Percentiles rank a stretch among this genome's conserved stretches.
These are phyloP conservation scores for Clathrus columnatus DNA, from an alignment of 768 basidiomycete species.

Conservation along the genomic window DNA sequence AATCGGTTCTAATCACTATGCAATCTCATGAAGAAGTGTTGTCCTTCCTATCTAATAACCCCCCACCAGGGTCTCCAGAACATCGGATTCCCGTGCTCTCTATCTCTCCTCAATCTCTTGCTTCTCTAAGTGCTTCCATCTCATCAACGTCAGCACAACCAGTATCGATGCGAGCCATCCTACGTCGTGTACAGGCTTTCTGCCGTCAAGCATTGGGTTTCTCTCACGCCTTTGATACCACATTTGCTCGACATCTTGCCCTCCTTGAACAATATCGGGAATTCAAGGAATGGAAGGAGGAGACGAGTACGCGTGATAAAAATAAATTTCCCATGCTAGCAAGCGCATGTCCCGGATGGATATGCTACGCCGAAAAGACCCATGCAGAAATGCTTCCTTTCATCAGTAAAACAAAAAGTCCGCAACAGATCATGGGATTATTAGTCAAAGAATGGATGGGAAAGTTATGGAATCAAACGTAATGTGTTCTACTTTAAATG, in stretches of 20 bases:
- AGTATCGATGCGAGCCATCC: constrained; percentile 47
- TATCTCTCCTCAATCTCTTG: constrained; percentile 83
- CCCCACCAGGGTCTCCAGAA: constrained; percentile 26
- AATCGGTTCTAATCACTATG: constrained; percentile 91
- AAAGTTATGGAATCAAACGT: constrained; percentile 57
- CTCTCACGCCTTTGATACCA: constrained; percentile 85
- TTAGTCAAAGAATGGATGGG: constrained; percentile 88
- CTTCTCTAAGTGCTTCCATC: constrained; percentile 63
- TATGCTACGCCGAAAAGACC: constrained; percentile 98
- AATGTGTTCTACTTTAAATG: constrained; percentile 24
- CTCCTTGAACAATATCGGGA: constrained; percentile 76
- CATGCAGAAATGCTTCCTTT: constrained; percentile 91
- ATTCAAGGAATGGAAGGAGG: constrained; percentile 60
- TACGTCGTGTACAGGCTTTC: constrained; percentile 66
- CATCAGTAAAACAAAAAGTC: constrained; percentile 80
- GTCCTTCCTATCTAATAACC: constrained; percentile 58
- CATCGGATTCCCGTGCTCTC: constrained; percentile 65
- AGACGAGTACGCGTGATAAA: constrained; percentile 11
- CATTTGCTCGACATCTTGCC: constrained; percentile 83
- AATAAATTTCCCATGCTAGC: constrained; percentile 77
- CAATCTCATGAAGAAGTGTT: constrained; percentile 94
- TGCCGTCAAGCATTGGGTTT: constrained; percentile 62
- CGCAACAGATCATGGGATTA: constrained; percentile 90
- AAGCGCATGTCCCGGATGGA: constrained; percentile 97
- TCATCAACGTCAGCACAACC: constrained; percentile 36